Base-by-base conservation (phyloP, 345 rosid genomes). In the Boechera stricta region DNA sequence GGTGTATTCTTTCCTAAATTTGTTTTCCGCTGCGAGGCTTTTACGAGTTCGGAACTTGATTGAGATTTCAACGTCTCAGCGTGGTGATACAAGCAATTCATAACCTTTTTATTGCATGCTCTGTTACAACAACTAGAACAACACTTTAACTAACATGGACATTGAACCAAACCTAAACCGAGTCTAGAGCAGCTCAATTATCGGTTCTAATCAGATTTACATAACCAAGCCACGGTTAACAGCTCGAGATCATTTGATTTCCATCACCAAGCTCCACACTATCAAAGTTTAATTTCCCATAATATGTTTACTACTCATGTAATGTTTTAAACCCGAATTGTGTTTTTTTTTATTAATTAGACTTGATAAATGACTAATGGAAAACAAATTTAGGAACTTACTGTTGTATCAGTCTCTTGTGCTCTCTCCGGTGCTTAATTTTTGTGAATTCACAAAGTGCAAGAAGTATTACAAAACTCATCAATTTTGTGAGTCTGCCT, bases 391-490 rank as follows among this genome's bases (percentile, higher is more conserved):
- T 32, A 31, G 24, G 9, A 29, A 5, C 10, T 33, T 11, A 49
- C 21, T 67, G 4, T 6, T 32, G 7, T 16, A 10, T 47, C 3
- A 45, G 4, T 65, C 28, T 32, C 8, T 56, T 57, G 68, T 35
- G 3, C 24, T 45, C 12, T 55, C 42, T 38, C 2, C 7, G 0
- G 36, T 41, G 32, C 67, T 57, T 70, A 5, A 26, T 64, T 54
- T 39, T 64, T 41, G 36, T 42, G 47, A 33, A 63, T 18, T 31
- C 10, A 58, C 24, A 13, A 48, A 48, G 2, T 13, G 48, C 24
- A 71, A 24, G 29, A 35, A 38, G 62, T 13, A n/a, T 48, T 48
- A 47, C 41, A 47, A 47, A 59, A 59, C 35, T 71, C 42, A 45
- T 44, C n/a, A 29, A 11, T 16, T 35, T 39, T 36, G 24, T 21